Evolutionary conservation across 768 basidiomycete genomes (phyloP), one percentile per base, ranked within the genome.

Genomic region (Tylopilus subfusipes): DNA sequence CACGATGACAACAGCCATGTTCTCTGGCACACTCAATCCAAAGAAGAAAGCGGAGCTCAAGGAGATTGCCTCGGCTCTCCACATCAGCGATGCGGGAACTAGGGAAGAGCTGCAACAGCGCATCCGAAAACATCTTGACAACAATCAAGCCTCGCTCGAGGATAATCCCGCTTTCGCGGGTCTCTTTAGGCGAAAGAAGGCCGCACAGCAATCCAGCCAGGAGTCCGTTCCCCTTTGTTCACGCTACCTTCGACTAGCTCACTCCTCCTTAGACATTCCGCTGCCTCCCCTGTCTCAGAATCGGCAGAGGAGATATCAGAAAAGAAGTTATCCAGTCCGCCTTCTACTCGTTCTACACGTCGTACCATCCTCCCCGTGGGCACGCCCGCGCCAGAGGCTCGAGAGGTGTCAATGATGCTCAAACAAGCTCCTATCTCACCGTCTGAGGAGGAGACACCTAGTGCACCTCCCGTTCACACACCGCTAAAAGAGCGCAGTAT

Each of bases 31-130:
- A 25, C 76, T 86, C 25, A 77, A 75, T 55, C 63, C 78, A n/a
- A 87, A 88, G 71, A 87, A 85, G 72, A 88, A 88, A 68, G 74
- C 74, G 4, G 86, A 88, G 21, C 77, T 88, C 4, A 84, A 79
- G 60, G 78, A 80, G 53, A 81, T 88, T 33, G 83, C 86, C 1
- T 2, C 56, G 5, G 81, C 82, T 5, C 76, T 88, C 22, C 64
- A 67, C 1, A 68, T 86, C 54, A 77, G 74, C 43, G 78, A 81
- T 50, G 53, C 70, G 33, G 86, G 86, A 36, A 88, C 83, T 2
- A 84, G 80, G 56, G 84, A 87, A 29, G 84, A 85, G 4, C 56
- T 88, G 12, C 78, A 81, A 50, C 64, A 64, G n/a, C 75, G 85
- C 54, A 85, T 88, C 57, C 85, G 81, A 61, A 78, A 72, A 53